These are phyloP conservation scores for Dictyostelium purpureum DNA, from an alignment of 78 protist species.

Conservation along the genomic window DNA sequence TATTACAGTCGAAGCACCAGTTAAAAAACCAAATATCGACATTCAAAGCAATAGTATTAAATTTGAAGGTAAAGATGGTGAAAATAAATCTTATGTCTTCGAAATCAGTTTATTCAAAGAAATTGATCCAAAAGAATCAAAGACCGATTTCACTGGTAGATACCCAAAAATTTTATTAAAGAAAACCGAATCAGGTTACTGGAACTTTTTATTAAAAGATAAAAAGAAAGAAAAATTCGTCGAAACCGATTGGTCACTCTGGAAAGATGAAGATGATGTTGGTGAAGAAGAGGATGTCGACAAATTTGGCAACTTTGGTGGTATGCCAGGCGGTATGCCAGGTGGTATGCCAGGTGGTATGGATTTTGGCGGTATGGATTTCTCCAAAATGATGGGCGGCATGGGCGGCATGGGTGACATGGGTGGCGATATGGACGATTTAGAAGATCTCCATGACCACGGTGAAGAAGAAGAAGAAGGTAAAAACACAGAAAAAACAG, in stretches of 20 bases:
- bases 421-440: slow-evolving; percentile 6
- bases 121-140: background rate
- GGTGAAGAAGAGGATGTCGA: slow-evolving; percentile 20
- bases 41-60: slow-evolving; percentile 6
- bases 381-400: slow-evolving; percentile 2
- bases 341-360: slow-evolving; percentile 71
- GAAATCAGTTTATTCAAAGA: slow-evolving; percentile 21
- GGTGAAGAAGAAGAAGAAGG: slow-evolving; percentile 9
- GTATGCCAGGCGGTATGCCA: slow-evolving; percentile 16
- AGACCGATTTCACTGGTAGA: background rate
- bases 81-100: background rate
- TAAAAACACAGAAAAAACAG: background rate
- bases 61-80: slow-evolving; percentile 5
- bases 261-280: slow-evolving; percentile 59
- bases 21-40: background rate
- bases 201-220: slow-evolving; percentile 52
- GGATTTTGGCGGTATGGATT: slow-evolving; percentile 40
- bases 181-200: slow-evolving; percentile 39
- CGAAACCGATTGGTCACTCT: slow-evolving; percentile 34
- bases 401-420: slow-evolving; percentile 34
- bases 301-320: slow-evolving; percentile 14
- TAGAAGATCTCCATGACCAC: slow-evolving; percentile 8
- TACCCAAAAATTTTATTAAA: slow-evolving; percentile 25
- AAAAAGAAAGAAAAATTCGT: slow-evolving; percentile 13
- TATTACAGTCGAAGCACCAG: slow-evolving; percentile 9